Evolutionary conservation across 2,329 filamentous ascomycete genomes (phyloP).

Genomic region (Penicillium digitatum): DNA sequence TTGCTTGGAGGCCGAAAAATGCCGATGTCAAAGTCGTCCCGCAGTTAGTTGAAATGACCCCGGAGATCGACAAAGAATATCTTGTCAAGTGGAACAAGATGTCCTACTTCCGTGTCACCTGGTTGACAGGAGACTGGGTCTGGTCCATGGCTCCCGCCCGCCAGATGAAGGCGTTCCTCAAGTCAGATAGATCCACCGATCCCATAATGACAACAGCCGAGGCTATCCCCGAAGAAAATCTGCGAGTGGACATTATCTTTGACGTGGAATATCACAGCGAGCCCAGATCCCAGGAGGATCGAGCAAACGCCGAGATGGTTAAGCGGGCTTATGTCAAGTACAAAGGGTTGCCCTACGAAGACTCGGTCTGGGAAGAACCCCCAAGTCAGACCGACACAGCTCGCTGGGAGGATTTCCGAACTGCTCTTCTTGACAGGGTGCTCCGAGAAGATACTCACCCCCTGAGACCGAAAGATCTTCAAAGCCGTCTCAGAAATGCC

Average conservation of each 20-base stretch:
- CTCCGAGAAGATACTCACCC: slow-evolving; percentile 69
- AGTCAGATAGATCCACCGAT: slow-evolving; percentile 57
- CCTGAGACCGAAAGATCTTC: slow-evolving; percentile 54
- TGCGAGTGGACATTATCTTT: slow-evolving; percentile 85
- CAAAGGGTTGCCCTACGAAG: slow-evolving; percentile 85
- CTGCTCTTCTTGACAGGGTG: slow-evolving; percentile 83
- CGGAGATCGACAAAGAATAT: slow-evolving; percentile 82
- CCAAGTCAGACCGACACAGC: slow-evolving; percentile 59
- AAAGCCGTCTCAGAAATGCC: slow-evolving; percentile 64
- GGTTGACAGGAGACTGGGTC: slow-evolving; percentile 88
- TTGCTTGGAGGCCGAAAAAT: slow-evolving; percentile 79
- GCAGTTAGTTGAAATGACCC: slow-evolving; percentile 51
- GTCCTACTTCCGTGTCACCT: slow-evolving; percentile 77
- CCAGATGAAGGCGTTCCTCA: slow-evolving; percentile 72
- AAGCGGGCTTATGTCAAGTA: slow-evolving; percentile 80
- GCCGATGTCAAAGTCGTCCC: slow-evolving; percentile 48
- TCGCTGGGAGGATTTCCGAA: slow-evolving; percentile 73
- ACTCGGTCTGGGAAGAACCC: slow-evolving; percentile 83
- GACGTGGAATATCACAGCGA: slow-evolving; percentile 66
- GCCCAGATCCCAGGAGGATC: slow-evolving; percentile 55
- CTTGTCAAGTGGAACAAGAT: slow-evolving; percentile 79
- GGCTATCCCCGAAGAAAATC: slow-evolving; percentile 81
- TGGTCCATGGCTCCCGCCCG: slow-evolving; percentile 61
- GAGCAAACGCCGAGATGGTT: slow-evolving; percentile 69
- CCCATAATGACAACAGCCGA: slow-evolving; percentile 69